These are phyloP conservation scores for Leucosporidium scottii DNA, from an alignment of 768 basidiomycete genomes.

Conservation along the genomic window DNA sequence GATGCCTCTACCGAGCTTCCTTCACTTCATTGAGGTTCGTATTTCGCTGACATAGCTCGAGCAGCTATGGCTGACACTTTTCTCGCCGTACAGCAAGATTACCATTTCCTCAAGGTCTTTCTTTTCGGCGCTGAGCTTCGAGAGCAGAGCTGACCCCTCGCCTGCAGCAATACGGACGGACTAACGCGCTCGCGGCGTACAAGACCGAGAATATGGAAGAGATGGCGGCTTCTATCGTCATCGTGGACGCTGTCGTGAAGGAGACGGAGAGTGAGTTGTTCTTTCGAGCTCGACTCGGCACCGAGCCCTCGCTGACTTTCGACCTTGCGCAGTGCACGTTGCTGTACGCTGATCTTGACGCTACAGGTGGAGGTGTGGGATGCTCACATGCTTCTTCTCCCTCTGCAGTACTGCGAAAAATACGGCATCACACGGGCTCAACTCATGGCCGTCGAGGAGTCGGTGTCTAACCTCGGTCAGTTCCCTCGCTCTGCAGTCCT, in stretches of 20 bases:
- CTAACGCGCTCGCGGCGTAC: constrained; percentile 70
- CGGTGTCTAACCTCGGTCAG: constrained; percentile 53
- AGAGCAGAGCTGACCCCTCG: too few species aligned
- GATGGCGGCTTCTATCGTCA: constrained; percentile 59
- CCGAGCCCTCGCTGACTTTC: not conserved
- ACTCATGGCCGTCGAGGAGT: constrained; percentile 53
- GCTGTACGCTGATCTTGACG: too few species aligned
- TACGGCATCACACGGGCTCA: constrained; percentile 63
- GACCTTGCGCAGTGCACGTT: constrained; percentile 4
- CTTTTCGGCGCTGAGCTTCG: not conserved
- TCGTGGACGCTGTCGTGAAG: constrained; percentile 56
- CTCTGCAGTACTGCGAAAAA: constrained; percentile 53
- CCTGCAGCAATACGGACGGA: constrained; percentile 75
- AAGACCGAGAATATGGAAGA: constrained; percentile 62
- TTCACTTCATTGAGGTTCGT: constrained; percentile 58
- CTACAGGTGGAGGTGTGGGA: too few species aligned
- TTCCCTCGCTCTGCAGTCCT: too few species aligned
- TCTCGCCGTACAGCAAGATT: constrained; percentile 62
- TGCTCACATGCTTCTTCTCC: not conserved
- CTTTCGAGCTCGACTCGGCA: not conserved
- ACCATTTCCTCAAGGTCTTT: constrained; percentile 40
- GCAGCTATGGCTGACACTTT: too few species aligned
- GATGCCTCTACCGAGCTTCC: constrained; percentile 58
- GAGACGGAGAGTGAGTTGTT: constrained; percentile 62
- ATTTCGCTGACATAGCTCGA: too few species aligned